Evolutionary conservation across 306 rosid genomes (phyloP), one percentile per base, ranked within the genome.

Genomic region (Heteromeles arbutifolia): DNA sequence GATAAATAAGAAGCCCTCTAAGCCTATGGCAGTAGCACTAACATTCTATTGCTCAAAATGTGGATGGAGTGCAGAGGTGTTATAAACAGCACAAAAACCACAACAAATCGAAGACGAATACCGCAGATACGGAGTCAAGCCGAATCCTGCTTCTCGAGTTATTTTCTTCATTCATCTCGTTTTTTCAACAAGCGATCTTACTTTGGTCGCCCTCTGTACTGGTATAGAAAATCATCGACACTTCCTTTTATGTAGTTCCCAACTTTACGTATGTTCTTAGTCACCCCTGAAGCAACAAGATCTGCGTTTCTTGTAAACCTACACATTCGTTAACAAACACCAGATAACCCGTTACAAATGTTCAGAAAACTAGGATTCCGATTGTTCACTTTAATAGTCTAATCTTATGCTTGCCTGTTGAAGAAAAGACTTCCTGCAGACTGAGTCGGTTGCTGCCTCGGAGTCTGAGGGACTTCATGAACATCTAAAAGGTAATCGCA

Each of bases 221-320:
- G 61, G 22, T 18, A 74, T 7, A 74, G 7, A 18, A 62, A 39
- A 31, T 63, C 61, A 11, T 41, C 63, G 48, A 74, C 12, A 43
- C 45, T 61, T 4, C 25, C 69, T 44, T 74, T 74, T 37, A 74
- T 1, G 70, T 61, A 62, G 58, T 74, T 74, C 14, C 77, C 77
- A 21, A 61, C 77, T 74, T 21, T 62, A 44, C 69, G 21, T 28
- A 74, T 45, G 70, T 74, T 74, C 69, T 74, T 62, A 17, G 45
- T 24, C 53, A 74, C 77, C 45, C 77, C 77, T 43, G 59, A 62
- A 18, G 77, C 77, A 12, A 74, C 77, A 44, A 74, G 69, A 28
- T 74, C 69, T 28, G 77, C 77, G 48, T 74, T 74, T 74, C 77
- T 62, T 44, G 77, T 18, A 28, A 74, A 74, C 77, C 77, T 74